These are phyloP conservation scores for sweet orange (Citrus sinensis) DNA, from an alignment of 345 rosid species.

Conservation along the genomic window DNA sequence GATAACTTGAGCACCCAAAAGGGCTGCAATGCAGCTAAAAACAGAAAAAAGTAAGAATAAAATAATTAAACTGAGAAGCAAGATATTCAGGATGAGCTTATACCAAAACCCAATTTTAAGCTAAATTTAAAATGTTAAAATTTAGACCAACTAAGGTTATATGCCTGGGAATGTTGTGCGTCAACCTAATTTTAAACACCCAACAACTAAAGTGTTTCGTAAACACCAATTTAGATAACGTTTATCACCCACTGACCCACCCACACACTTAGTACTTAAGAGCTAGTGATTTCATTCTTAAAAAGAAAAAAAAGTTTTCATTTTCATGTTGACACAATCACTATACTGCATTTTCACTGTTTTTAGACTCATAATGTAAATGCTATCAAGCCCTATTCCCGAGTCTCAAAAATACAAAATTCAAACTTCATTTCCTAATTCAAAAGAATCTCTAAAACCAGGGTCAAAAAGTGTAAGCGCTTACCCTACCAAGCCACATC, in stretches of 20 bases:
- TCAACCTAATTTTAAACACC: not conserved
- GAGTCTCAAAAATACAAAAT: not conserved
- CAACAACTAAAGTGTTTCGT: not conserved
- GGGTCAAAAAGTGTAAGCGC: not conserved
- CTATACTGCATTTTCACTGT: not conserved
- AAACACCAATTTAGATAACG: not conserved
- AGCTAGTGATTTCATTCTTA: not conserved
- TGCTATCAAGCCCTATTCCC: not conserved
- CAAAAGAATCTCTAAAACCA: not conserved
- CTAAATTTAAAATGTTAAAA: not conserved
- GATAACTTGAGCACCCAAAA: constrained; percentile 72
- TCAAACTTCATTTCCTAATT: not conserved
- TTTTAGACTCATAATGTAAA: not conserved
- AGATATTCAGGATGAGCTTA: not conserved
- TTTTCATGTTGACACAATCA: not conserved
- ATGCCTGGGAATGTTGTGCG: not conserved
- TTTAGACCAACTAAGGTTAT: not conserved
- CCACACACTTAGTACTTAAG: not conserved
- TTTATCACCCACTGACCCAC: not conserved
- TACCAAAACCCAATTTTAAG: not conserved
- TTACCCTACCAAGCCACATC: constrained; percentile 96
- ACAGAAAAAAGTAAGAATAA: constrained; percentile 9
- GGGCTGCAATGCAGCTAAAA: constrained; percentile 79
- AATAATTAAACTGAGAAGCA: constrained; percentile 8
- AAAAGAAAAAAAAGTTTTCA: not conserved